Evolutionary conservation across 257 asterid genomes (phyloP).

Genomic region (Lycium ferocissimum): DNA sequence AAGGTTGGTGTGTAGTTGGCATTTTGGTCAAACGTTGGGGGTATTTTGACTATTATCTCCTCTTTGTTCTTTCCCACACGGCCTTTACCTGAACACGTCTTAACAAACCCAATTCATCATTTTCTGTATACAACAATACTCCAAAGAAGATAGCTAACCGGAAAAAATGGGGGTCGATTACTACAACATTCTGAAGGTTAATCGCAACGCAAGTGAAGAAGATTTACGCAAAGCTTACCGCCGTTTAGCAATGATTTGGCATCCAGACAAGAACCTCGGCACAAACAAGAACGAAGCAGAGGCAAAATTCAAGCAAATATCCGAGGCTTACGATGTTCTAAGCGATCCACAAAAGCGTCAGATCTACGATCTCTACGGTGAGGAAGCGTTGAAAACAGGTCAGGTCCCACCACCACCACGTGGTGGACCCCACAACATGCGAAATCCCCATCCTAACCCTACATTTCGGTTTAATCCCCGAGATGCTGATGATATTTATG

Average conservation of each 20-base stretch:
- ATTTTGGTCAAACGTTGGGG: too few relatives aligned
- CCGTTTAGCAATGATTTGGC: slow-evolving; percentile 96
- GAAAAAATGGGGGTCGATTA: slow-evolving; percentile 87
- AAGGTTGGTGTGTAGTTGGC: too few relatives aligned
- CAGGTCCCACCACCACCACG: slow-evolving; percentile 74
- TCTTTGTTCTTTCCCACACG: too few relatives aligned
- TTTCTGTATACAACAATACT: too few relatives aligned
- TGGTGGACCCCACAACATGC: slow-evolving; percentile 45
- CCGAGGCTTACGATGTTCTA: slow-evolving; percentile 93
- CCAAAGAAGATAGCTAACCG: too few relatives aligned
- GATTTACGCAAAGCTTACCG: slow-evolving; percentile 89
- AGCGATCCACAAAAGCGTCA: slow-evolving; percentile 99
- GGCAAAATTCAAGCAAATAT: slow-evolving; percentile 92
- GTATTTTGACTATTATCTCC: too few relatives aligned
- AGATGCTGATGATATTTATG: slow-evolving; percentile 88
- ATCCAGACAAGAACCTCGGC: slow-evolving; percentile 83
- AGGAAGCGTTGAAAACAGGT: slow-evolving; percentile 90
- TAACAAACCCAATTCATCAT: too few relatives aligned
- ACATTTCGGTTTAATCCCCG: slow-evolving; percentile 82
- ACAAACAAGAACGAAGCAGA: slow-evolving; percentile 79
- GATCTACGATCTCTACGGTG: slow-evolving; percentile 99
- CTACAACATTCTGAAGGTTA: slow-evolving; percentile 92
- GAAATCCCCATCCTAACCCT: slow-evolving; percentile 76
- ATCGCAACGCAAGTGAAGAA: slow-evolving; percentile 90
- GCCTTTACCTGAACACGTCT: too few relatives aligned